phyloP scores from a whole-genome alignment of 2,329 filamentous ascomycete species.

The Elsinoe ampelina region DNA sequence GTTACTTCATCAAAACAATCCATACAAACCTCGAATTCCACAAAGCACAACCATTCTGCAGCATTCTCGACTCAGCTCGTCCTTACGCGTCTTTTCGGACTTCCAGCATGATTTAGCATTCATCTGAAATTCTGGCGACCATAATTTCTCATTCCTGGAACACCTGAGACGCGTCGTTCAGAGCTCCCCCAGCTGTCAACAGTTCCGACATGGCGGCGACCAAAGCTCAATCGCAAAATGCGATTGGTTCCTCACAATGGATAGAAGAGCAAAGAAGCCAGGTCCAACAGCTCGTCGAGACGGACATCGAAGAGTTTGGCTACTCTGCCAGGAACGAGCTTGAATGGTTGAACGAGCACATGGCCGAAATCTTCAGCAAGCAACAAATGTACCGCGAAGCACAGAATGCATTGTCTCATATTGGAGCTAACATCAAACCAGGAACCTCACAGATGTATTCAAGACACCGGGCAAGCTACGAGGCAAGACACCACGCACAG shows the following conservation, averaged over 20 bases:
- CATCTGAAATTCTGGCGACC: background rate
- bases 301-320: conserved; percentile 86
- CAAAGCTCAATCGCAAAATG: conserved; percentile 21
- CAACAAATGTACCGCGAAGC: conserved; percentile 60
- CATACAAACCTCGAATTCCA: background rate
- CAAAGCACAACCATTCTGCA: background rate
- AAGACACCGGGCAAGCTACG: conserved; percentile 82
- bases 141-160: background rate
- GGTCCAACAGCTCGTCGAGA: conserved; percentile 62
- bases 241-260: conserved; percentile 50
- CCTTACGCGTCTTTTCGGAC: background rate
- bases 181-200: conserved; percentile 2
- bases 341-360: conserved; percentile 98
- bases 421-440: conserved; percentile 34
- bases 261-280: conserved; percentile 74
- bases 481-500: conserved; percentile 68
- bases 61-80: background rate
- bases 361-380: conserved; percentile 84
- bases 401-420: too few species aligned
- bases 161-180: conserved; percentile 2
- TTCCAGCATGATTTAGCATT: conserved; percentile 5
- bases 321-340: conserved; percentile 89
- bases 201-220: conserved; percentile 20
- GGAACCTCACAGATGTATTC: conserved; percentile 89
- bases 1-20: conserved; percentile 12